Base-by-base conservation (phyloP, 2,329 filamentous ascomycete species). In the Didymosphaeria variabile region DNA sequence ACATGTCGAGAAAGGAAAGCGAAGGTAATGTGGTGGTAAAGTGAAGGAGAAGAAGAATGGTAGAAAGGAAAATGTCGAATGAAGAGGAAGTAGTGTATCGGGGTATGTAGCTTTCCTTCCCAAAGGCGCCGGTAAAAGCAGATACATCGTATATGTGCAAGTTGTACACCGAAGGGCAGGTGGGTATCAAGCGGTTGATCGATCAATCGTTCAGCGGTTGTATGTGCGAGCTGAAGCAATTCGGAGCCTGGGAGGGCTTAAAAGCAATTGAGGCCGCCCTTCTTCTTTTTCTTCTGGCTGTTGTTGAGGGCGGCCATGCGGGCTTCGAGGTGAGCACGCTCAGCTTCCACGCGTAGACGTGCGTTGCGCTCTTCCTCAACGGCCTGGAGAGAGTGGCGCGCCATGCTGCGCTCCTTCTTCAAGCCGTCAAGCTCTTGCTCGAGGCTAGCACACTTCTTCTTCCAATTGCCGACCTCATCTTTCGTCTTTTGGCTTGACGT, bases 281-380 rank as follows among this genome's bases (percentile, higher is more conserved):
- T 97, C 81, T 96, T 94, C 86, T 94, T 97, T 64, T 96, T 95
- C 83, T 91, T 90, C 80, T 90, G 94, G 78, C 95, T 90, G 60
- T 91, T 90, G 73, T 94, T 93, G 89, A 99, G 77, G 58, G 81
- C 80, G 50, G 76, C 76, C 83, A 85, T 99, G 59, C 94, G 88
- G 82, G 97, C 93, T 81, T 99, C 94, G 29, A 99, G 87, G 73
- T 97, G 92, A 42, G 91, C 91, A 57, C 91, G 86, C 46, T 95
- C 95, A 67, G 91, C 88, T 83, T 99, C 95, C 38, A 96, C 94
- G 65, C 94, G 92, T 66, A 93, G 86, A 62, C 95, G 87, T 82
- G 97, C 96, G 82, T 92, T 94, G 71, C 94, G 88, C 85, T 99
- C 95, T 80, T 99, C 94, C 78, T 99, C 96, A 23, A 98, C 92